Evolutionary conservation across 768 basidiomycete genomes (phyloP), one percentile per base, ranked within the genome.

Genomic region (Rhodotorula taiwanensis): DNA sequence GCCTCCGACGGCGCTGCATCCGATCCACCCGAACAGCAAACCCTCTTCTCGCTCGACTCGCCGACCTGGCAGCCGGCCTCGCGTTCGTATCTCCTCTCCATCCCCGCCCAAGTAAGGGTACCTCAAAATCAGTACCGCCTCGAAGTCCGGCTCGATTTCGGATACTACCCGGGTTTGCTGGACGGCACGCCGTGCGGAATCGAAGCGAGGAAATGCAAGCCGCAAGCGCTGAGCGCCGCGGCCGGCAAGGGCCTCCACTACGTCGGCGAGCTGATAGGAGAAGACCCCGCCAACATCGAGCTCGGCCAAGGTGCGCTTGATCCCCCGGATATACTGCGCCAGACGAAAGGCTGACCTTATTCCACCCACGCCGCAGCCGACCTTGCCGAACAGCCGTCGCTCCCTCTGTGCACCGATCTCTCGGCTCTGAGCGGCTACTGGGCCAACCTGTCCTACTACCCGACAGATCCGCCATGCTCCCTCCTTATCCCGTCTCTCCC

Each of bases 71-170:
- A 28, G 11, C n/a, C 0, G 14, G 33, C 1, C 47, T 42, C 25
- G 39, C 11, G 21, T 41, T 31, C 51, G 6, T 66, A 58, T 56
- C 27, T 39, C 8, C 20, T 66, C 52, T 3, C 8, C 3, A 11
- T 66, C 15, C 51, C 60, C 10, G 3, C 45, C 15, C 23, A 49
- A 11, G 28, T 39, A 4, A 21, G 25, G 15, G 15, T 54, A 4
- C 65, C 65, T 11, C 16, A 3, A 1, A 16, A 15, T 2, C n/a
- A 21, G 10, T 68, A 67, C 67, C 31, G 30, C 27, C 39, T 68
- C 36, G 53, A 68, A 21, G 62, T 64, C 21, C 25, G 44, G 2
- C 62, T 68, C 54, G 62, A 64, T 4, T 68, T 68, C 34, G 67
- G 67, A 13, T 50, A 52, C 18, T 60, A 25, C 18, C 41, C 34